phyloP scores from a whole-genome alignment of 306 rosid species.

The Abrus precatorius region DNA sequence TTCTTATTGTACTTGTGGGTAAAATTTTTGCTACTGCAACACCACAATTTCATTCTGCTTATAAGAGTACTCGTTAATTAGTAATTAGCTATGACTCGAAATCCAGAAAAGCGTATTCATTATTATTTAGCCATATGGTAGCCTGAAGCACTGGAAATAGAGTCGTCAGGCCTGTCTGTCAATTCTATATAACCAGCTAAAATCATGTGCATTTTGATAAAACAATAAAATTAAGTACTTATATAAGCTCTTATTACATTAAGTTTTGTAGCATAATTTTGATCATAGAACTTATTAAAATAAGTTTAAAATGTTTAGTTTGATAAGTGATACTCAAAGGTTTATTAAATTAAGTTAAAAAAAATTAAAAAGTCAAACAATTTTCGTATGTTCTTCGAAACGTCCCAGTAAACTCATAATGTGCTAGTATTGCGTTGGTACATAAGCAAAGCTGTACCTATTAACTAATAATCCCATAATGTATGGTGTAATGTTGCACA shows the following conservation, averaged over 20 bases:
- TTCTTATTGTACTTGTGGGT: background rate
- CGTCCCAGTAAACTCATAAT: background rate
- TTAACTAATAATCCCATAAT: constrained; percentile 18
- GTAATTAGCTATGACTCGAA: background rate
- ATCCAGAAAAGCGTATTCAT: background rate
- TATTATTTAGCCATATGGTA: background rate
- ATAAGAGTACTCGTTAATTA: background rate
- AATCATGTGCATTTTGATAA: background rate
- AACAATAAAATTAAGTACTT: too few relatives aligned
- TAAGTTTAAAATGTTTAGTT: too few relatives aligned
- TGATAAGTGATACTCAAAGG: too few relatives aligned
- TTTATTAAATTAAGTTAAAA: too few relatives aligned
- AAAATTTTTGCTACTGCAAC: background rate
- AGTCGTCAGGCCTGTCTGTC: background rate
- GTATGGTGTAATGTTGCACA: background rate
- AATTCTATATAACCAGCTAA: constrained; percentile 35
- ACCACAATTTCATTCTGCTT: background rate
- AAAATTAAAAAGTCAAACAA: too few relatives aligned
- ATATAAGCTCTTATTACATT: too few relatives aligned
- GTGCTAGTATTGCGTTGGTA: constrained; percentile 19
- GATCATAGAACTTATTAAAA: too few relatives aligned
- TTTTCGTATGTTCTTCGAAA: too few relatives aligned
- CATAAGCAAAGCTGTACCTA: constrained; percentile 45
- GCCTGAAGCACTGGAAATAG: background rate
- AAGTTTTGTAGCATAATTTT: too few relatives aligned